phyloP scores from a whole-genome alignment of 2,329 filamentous ascomycete species.

The Talaromyces sp. region DNA sequence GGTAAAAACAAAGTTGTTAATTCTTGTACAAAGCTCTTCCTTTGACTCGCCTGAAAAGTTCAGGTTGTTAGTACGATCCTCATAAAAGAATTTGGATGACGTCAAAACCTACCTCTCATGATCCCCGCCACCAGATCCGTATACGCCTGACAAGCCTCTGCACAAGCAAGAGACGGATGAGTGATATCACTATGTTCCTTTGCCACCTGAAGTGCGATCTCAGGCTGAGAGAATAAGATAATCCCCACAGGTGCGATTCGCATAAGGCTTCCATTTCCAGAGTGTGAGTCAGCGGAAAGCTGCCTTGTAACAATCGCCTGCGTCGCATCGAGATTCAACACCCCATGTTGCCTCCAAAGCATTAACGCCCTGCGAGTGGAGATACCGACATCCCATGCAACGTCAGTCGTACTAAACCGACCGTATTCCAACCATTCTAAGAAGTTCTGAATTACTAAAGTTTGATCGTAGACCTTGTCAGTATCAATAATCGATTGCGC shows the following conservation, averaged over 20 bases:
- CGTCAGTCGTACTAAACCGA: slow-evolving; percentile 39
- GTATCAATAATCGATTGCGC: slow-evolving; percentile 42
- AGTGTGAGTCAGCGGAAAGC: slow-evolving; percentile 20
- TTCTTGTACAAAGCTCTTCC: slow-evolving; percentile 10
- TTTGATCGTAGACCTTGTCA: slow-evolving; percentile 32
- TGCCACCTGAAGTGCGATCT: slow-evolving; percentile 28
- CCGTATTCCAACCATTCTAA: slow-evolving; percentile 41
- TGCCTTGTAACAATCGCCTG: slow-evolving; percentile 21
- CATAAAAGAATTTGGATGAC: background rate
- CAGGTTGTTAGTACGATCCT: background rate
- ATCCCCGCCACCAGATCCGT: slow-evolving; percentile 34
- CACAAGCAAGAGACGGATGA: slow-evolving; percentile 42
- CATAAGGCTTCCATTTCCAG: slow-evolving; percentile 50
- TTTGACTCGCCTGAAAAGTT: slow-evolving; percentile 17
- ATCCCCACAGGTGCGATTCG: slow-evolving; percentile 44
- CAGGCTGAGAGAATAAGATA: slow-evolving; percentile 27
- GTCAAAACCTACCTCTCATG: slow-evolving; percentile 27
- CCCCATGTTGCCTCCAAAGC: slow-evolving; percentile 31
- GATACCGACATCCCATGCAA: slow-evolving; percentile 45
- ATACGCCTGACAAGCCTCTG: slow-evolving; percentile 46
- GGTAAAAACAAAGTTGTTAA: slow-evolving; percentile 12
- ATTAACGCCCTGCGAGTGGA: slow-evolving; percentile 35
- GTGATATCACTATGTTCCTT: slow-evolving; percentile 36
- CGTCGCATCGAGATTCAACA: slow-evolving; percentile 1
- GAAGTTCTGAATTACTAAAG: slow-evolving; percentile 39